phyloP scores from a whole-genome alignment of 192 early-diverging fungal species.

The Chytriomyces sp. region DNA sequence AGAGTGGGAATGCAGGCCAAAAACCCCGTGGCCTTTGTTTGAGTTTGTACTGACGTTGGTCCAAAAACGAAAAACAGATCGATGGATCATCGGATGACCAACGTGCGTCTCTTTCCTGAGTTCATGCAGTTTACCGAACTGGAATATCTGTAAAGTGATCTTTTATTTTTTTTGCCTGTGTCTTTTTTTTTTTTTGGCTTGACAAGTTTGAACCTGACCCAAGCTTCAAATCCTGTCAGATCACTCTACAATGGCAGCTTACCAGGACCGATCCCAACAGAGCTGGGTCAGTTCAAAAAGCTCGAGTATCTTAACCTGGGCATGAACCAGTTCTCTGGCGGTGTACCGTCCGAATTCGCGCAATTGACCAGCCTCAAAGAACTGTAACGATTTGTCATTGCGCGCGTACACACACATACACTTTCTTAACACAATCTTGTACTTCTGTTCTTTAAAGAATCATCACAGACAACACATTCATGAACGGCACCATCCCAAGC shows the following conservation, averaged over 20 bases:
- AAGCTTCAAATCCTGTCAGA: neutral
- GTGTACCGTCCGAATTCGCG: slow-evolving; percentile 1
- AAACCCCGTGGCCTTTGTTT: neutral
- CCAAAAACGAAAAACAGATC: no score
- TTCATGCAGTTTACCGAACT: neutral
- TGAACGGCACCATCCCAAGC: neutral
- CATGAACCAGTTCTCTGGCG: neutral
- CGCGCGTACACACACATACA: no score
- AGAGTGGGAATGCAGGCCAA: no score
- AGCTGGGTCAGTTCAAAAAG: neutral
- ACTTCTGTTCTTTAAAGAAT: neutral
- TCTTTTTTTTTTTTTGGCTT: neutral
- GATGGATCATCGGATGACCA: neutral
- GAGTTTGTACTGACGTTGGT: no score
- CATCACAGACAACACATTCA: neutral
- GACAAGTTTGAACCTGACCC: neutral
- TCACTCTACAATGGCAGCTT: neutral
- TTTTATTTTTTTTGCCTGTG: no score
- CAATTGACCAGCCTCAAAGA: neutral
- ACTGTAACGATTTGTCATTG: no score
- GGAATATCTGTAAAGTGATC: neutral
- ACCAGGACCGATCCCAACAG: neutral
- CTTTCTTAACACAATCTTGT: no score
- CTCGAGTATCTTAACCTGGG: neutral
- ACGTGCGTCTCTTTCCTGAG: neutral